Conservation (phyloP, 805 yeast genomes). For the Wickerhamiella spandovensis region DNA sequence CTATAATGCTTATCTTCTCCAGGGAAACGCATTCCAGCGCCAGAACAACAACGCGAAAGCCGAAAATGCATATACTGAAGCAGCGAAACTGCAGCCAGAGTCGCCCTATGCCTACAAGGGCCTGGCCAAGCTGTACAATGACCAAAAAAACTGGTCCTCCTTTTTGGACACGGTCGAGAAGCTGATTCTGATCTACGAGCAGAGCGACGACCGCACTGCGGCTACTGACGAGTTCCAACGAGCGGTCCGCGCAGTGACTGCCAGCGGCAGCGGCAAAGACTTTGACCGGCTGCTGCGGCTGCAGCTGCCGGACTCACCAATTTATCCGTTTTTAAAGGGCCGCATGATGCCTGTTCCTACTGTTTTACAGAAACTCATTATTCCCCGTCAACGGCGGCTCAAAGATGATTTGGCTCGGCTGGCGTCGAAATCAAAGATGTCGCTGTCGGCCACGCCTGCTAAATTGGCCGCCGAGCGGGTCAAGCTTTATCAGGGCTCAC, state of each 20-base stretch:
- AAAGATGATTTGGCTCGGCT: conserved; percentile 15
- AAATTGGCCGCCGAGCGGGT: conserved; percentile 22
- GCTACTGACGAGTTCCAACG: conserved; percentile 17
- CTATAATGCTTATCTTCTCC: conserved; percentile 43
- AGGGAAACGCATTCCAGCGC: conserved; percentile 53
- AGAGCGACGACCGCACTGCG: conserved; percentile 12
- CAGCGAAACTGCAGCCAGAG: conserved; percentile 31
- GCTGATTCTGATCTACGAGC: conserved; percentile 12
- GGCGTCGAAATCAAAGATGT: conserved; percentile 16
- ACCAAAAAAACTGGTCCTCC: conserved; percentile 9
- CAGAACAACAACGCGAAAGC: conserved; percentile 32
- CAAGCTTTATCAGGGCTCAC: conserved; percentile 37
- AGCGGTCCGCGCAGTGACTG: conserved; percentile 10
- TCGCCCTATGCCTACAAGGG: conserved; percentile 76
- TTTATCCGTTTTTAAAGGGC: conserved; percentile 20
- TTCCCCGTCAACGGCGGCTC: conserved; percentile 17
- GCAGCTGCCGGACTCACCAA: conserved; percentile 22
- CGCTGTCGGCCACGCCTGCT: conserved; percentile 11
- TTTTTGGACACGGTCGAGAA: conserved; percentile 14
- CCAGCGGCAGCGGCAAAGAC: conserved; percentile 9
- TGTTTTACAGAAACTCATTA: conserved; percentile 17
- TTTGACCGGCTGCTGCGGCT: conserved; percentile 10
- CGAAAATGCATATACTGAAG: conserved; percentile 32
- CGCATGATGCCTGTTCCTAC: conserved; percentile 18
- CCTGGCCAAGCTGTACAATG: conserved; percentile 26